Percentiles rank a stretch among this genome's conserved stretches.
These are phyloP conservation scores for Alternaria hordeiaustralica DNA, from an alignment of 2,329 filamentous ascomycete species.

Conservation along the genomic window DNA sequence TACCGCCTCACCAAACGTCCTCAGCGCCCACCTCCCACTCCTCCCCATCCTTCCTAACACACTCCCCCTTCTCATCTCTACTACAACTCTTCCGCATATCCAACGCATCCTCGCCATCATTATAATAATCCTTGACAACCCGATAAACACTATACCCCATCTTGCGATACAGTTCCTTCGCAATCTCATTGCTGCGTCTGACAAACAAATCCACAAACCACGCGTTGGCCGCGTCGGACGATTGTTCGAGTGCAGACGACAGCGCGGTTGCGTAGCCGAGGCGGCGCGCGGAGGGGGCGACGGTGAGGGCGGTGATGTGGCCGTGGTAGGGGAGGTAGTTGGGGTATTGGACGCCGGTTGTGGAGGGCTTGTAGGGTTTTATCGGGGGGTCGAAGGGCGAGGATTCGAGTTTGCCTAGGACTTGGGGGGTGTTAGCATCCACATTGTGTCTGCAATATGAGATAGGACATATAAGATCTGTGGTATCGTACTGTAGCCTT, in stretches of 20 bases:
- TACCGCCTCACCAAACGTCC: constrained; percentile 74
- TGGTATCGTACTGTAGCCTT: constrained; percentile 81
- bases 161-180: constrained; percentile 85
- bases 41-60: constrained; percentile 82
- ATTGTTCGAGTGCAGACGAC: constrained; percentile 80
- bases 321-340: constrained; percentile 99
- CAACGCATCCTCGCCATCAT: constrained; percentile 92
- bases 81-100: constrained; percentile 95
- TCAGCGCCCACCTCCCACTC: constrained; percentile 77
- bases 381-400: constrained; percentile 74
- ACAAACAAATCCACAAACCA: constrained; percentile 99
- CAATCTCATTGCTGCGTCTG: constrained; percentile 82
- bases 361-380: constrained; percentile 69
- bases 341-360: constrained; percentile 48
- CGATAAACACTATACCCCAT: constrained; percentile 91
- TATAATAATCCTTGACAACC: constrained; percentile 90
- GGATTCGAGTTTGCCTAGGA: constrained; percentile 96
- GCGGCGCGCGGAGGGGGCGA: constrained; percentile 83
- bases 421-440: constrained; percentile 64
- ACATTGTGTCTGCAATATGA: too few species aligned
- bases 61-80: constrained; percentile 76
- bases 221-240: constrained; percentile 79
- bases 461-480: too few species aligned
- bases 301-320: constrained; percentile 94
- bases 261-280: constrained; percentile 86